Percentiles rank a stretch among this genome's conserved stretches.
These are phyloP conservation scores for Tubosaeta sp. DNA, from an alignment of 768 basidiomycete genomes.

Conservation along the genomic window DNA sequence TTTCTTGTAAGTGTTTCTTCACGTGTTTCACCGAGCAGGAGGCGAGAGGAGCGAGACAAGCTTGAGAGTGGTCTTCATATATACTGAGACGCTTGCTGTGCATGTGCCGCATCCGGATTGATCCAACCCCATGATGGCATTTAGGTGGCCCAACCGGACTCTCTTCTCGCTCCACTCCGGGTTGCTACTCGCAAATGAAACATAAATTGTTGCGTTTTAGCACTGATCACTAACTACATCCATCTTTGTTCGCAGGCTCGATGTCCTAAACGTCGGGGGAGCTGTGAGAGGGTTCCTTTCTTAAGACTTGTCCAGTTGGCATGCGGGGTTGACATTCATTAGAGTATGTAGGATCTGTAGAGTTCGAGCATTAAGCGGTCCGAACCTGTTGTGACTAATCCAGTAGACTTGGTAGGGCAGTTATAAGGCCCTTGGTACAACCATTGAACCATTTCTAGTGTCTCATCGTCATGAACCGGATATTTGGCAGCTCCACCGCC, in stretches of 20 bases:
- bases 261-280: slow-evolving; percentile 85
- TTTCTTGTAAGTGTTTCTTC: slow-evolving; percentile 63
- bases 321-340: neutral
- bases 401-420: neutral
- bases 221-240: slow-evolving; percentile 9
- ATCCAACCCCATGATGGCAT: neutral
- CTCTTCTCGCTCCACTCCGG: neutral
- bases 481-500: slow-evolving; percentile 70
- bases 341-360: neutral
- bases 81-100: neutral
- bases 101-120: slow-evolving; percentile 3
- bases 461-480: slow-evolving; percentile 67
- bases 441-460: neutral
- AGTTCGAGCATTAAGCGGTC: neutral
- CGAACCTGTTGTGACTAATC: neutral
- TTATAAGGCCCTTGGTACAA: neutral
- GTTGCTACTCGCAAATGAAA: neutral
- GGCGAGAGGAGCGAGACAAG: neutral
- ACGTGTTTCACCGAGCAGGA: neutral
- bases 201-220: neutral
- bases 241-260: slow-evolving; percentile 47
- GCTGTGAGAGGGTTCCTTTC: slow-evolving; percentile 88
- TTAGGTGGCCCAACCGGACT: neutral
- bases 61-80: slow-evolving; percentile 1
- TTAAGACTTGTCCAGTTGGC: slow-evolving; percentile 21